phyloP scores from a whole-genome alignment of 1,139 yeast genomes.

The Kodamaea plutei region DNA sequence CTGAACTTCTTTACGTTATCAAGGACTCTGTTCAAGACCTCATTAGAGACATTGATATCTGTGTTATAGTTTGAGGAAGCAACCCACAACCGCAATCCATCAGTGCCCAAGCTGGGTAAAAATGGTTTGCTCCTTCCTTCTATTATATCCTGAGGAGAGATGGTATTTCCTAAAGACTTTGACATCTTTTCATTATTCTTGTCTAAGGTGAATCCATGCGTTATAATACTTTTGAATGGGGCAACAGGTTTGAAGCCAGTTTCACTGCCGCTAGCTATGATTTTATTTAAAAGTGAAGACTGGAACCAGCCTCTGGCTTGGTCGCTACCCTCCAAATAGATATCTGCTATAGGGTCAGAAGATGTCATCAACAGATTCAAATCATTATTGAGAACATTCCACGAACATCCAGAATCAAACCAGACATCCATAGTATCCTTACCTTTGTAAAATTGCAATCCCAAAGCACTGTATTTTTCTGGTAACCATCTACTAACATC shows the following conservation, averaged over 20 bases:
- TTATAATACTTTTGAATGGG: constrained; percentile 73
- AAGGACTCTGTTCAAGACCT: constrained; percentile 68
- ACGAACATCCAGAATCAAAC: constrained; percentile 96
- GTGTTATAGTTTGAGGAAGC: constrained; percentile 84
- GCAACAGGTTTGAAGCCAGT: constrained; percentile 41
- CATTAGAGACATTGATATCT: constrained; percentile 75
- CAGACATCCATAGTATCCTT: constrained; percentile 97
- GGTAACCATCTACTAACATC: constrained; percentile 76
- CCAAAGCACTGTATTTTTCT: constrained; percentile 23
- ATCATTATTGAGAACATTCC: constrained; percentile 61
- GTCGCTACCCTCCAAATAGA: constrained; percentile 90
- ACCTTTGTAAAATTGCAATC: constrained; percentile 54
- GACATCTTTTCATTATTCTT: constrained; percentile 89
- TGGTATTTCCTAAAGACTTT: constrained; percentile 81
- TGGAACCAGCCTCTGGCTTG: constrained; percentile 99
- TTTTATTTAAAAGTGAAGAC: constrained; percentile 78
- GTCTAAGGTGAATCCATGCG: constrained; percentile 93
- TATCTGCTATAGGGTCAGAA: constrained; percentile 54
- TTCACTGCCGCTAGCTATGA: constrained; percentile 45
- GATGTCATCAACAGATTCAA: constrained; percentile 21
- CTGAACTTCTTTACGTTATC: constrained; percentile 80
- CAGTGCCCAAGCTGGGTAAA: constrained; percentile 77
- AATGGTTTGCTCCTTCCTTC: constrained; percentile 56
- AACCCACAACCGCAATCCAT: constrained; percentile 87
- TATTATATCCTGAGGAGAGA: constrained; percentile 64